Percentiles rank a stretch among this genome's conserved stretches.
These are phyloP conservation scores for Agapanthus africanus DNA, from an alignment of 106 monocot species.

Conservation along the genomic window DNA sequence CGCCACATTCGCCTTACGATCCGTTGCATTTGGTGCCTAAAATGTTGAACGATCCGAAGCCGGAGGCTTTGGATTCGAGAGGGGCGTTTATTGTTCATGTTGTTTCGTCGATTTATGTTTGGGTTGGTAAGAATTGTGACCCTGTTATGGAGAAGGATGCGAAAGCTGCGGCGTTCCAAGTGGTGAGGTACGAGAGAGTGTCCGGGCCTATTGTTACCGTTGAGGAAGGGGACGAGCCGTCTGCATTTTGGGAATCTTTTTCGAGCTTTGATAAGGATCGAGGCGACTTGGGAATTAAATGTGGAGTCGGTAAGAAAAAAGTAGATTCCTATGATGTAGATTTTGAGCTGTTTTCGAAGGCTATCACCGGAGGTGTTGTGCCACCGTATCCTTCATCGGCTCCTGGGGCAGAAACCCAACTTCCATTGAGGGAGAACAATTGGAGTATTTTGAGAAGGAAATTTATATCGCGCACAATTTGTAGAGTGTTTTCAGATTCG, in stretches of 20 bases:
- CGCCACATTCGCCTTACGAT: conserved; percentile 88
- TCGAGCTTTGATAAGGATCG: conserved; percentile 30
- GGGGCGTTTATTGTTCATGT: conserved; percentile 89
- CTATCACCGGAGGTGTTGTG: conserved; percentile 68
- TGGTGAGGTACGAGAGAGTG: conserved; percentile 88
- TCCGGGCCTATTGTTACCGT: conserved; percentile 58
- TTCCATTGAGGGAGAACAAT: conserved; percentile 87
- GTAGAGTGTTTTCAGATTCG: conserved; percentile 8
- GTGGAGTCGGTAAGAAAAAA: conserved; percentile 42
- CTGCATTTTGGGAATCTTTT: conserved; percentile 79
- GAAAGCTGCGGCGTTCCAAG: conserved; percentile 79
- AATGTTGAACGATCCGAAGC: conserved; percentile 61
- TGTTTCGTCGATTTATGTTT: conserved; percentile 65
- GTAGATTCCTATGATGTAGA: conserved; percentile 71
- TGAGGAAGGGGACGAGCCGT: conserved; percentile 68
- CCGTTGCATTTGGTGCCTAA: conserved; percentile 89
- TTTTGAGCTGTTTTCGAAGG: conserved; percentile 81
- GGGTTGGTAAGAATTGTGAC: conserved; percentile 70
- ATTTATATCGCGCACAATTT: conserved; percentile 37
- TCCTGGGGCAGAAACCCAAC: conserved; percentile 56
- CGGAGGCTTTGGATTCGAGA: conserved; percentile 66
- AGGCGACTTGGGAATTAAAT: conserved; percentile 10
- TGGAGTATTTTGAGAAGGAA: conserved; percentile 87
- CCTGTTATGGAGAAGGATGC: conserved; percentile 87
- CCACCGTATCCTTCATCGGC: conserved; percentile 62